Base-by-base conservation (phyloP, 2,329 filamentous ascomycete species). In the Sarocladium kiliense region DNA sequence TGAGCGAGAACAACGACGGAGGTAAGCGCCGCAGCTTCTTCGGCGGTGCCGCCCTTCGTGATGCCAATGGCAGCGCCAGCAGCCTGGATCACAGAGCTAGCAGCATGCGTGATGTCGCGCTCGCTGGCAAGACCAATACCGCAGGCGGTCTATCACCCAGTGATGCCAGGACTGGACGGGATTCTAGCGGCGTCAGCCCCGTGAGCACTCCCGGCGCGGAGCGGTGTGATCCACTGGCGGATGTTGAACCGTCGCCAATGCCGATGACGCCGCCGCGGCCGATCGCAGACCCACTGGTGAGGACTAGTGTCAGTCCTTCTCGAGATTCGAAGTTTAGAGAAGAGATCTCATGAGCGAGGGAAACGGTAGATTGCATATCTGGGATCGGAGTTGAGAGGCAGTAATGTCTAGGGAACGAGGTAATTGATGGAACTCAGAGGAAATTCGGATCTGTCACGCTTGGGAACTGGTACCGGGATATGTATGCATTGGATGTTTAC, bases 271-370 rank as follows among this genome's bases (percentile, higher is more conserved):
- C 75, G 9, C 76, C 75, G 1, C 64, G 64, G 12, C 66, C 63
- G 1, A 66, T 77, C 7, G 63, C 60, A 32, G 71, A 72, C 12
- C 61, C 65, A 16, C 63, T 61, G 0, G 60, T 59, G 19, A 65
- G 68, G n/a, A 69, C 72, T 49, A 74, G 74, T 47, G 73, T 73
- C 53, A 85, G 80, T 64, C 80, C 81, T 0, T 76, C 69, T 3
- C 71, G 82, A 54, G 80, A 81, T 58, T 83, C 82, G 37, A 79
- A 74, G 60, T 87, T 87, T 60, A 73, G 72, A 49, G 84, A 87
- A 68, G 77, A 80, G 58, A 75, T 85, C n/a, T 53, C 44, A 30
- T 27, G 19, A 23, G 4, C 6, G 44, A 21, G 39, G 23, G 39
- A 44, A 9, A 39, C 5, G 7, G 7, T 39, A 16, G 36, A 14